Conservation (phyloP, 1,284 basidiomycete species). For the Marasmius tenuissimus region DNA sequence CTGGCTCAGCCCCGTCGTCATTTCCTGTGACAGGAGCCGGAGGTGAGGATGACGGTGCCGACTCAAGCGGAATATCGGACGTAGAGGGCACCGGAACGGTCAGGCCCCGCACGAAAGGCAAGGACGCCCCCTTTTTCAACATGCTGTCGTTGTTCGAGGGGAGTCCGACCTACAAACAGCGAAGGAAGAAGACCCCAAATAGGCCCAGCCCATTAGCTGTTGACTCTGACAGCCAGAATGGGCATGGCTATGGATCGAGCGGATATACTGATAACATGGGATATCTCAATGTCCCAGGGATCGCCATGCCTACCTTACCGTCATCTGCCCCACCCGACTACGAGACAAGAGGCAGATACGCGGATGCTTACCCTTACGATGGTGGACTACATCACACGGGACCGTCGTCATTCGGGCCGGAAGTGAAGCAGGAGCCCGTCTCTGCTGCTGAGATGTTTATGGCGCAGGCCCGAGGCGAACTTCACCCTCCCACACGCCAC, state of each 20-base stretch:
- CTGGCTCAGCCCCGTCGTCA: slow-evolving; percentile 12
- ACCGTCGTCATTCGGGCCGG: slow-evolving; percentile 14
- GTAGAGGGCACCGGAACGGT: slow-evolving; percentile 14
- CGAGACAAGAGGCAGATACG: not conserved
- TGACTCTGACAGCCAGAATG: slow-evolving; percentile 16
- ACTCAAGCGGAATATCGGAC: slow-evolving; percentile 24
- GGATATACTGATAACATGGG: slow-evolving; percentile 8
- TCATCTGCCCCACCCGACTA: not conserved
- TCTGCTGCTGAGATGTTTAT: slow-evolving; percentile 63
- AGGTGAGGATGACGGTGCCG: slow-evolving; percentile 6
- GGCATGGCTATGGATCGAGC: slow-evolving; percentile 18
- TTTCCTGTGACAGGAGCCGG: slow-evolving; percentile 21
- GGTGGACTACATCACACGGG: not conserved
- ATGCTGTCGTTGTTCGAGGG: slow-evolving; percentile 81
- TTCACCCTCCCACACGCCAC: slow-evolving; percentile 14
- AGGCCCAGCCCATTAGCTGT: slow-evolving; percentile 20
- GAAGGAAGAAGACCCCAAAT: slow-evolving; percentile 68
- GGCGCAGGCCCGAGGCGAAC: slow-evolving; percentile 58
- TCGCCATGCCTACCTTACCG: not conserved
- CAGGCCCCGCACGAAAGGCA: slow-evolving; percentile 23
- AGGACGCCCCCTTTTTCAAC: slow-evolving; percentile 55
- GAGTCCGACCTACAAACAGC: slow-evolving; percentile 81
- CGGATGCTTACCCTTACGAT: slow-evolving; percentile 1
- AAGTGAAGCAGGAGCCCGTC: slow-evolving; percentile 35
- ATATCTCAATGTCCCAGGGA: not conserved